These are phyloP conservation scores for Vitis hybrid DNA, from an alignment of 177 flowering plant genomes.

Conservation along the genomic window DNA sequence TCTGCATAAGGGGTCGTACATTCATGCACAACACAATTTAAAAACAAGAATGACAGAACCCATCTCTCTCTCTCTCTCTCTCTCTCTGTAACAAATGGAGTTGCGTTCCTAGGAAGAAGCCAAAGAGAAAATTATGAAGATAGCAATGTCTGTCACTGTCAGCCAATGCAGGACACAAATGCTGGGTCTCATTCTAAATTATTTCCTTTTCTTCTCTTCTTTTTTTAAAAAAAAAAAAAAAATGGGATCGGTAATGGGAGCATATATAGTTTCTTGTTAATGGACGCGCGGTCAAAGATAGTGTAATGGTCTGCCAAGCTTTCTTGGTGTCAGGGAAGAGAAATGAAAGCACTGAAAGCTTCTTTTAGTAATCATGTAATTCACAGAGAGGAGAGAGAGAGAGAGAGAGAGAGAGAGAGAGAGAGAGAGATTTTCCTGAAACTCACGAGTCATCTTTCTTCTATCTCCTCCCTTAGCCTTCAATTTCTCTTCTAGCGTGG, in stretches of 20 bases:
- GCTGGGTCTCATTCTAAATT: slow-evolving; percentile 1
- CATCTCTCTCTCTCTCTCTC: slow-evolving; percentile 9
- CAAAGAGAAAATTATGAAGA: slow-evolving; percentile 23
- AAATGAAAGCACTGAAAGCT: slow-evolving; percentile 40
- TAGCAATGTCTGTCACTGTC: slow-evolving; percentile 30
- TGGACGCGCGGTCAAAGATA: slow-evolving; percentile 35
- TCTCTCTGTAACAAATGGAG: background rate
- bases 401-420: slow-evolving; percentile 12
- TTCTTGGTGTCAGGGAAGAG: slow-evolving; percentile 41
- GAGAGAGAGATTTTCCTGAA: background rate
- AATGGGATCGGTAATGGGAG: too few relatives aligned
- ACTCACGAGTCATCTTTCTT: too few relatives aligned
- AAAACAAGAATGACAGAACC: slow-evolving; percentile 13
- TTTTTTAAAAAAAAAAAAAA: too few relatives aligned
- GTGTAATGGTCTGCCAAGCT: slow-evolving; percentile 31
- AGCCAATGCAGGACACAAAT: slow-evolving; percentile 22
- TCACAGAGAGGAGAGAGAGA: slow-evolving; percentile 9
- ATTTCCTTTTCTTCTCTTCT: background rate
- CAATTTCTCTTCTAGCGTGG: too few relatives aligned
- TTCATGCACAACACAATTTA: slow-evolving; percentile 18
- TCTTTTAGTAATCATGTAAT: slow-evolving; percentile 39
- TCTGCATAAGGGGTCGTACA: slow-evolving; percentile 24
- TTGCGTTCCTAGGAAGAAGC: slow-evolving; percentile 19
- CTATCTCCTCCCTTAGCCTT: too few relatives aligned
- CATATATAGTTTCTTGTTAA: slow-evolving; percentile 1